These are phyloP conservation scores for Coprinopsis cinerea DNA, from an alignment of 768 basidiomycete genomes.

Conservation along the genomic window DNA sequence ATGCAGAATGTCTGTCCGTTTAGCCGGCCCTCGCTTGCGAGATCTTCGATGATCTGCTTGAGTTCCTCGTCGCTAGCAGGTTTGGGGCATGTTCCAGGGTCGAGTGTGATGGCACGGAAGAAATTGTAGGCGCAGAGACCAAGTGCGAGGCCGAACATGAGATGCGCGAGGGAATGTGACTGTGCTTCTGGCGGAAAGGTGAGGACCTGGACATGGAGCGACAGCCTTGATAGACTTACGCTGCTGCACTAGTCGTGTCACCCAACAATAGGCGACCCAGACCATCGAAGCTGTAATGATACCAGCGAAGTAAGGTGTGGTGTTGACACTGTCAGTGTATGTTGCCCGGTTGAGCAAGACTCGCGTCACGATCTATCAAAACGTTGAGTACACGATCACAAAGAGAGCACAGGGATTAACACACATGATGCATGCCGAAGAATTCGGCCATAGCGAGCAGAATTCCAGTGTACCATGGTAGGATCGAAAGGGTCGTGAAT, in stretches of 20 bases:
- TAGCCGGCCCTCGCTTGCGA: constrained; percentile 80
- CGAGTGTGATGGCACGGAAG: constrained; percentile 82
- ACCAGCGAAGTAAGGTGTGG: constrained; percentile 89
- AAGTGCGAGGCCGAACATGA: constrained; percentile 66
- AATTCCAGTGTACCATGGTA: constrained; percentile 88
- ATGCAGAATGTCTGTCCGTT: constrained; percentile 98
- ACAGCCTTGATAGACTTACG: constrained; percentile 33
- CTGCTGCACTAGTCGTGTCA: constrained; percentile 62
- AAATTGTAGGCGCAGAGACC: constrained; percentile 84
- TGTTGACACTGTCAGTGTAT: constrained; percentile 77
- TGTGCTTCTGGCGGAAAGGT: constrained; percentile 58
- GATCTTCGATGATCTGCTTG: constrained; percentile 87
- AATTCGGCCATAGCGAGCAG: constrained; percentile 81
- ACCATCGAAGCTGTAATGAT: constrained; percentile 82
- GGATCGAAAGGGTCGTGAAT: constrained; percentile 73
- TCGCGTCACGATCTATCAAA: constrained; percentile 66
- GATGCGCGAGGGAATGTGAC: constrained; percentile 67
- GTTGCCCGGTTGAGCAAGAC: constrained; percentile 78
- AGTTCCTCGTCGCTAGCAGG: constrained; percentile 80
- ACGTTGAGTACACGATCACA: constrained; percentile 10
- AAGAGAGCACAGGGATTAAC: constrained; percentile 23
- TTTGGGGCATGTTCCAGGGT: constrained; percentile 83
- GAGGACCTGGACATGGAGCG: not conserved
- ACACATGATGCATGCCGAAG: constrained; percentile 90
- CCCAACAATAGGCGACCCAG: constrained; percentile 85